A percentile compares a stretch with the other conserved stretches of the same genome.
These are phyloP conservation scores for Leucosporidium creatinivorum DNA, from an alignment of 768 basidiomycete species.

Conservation along the genomic window DNA sequence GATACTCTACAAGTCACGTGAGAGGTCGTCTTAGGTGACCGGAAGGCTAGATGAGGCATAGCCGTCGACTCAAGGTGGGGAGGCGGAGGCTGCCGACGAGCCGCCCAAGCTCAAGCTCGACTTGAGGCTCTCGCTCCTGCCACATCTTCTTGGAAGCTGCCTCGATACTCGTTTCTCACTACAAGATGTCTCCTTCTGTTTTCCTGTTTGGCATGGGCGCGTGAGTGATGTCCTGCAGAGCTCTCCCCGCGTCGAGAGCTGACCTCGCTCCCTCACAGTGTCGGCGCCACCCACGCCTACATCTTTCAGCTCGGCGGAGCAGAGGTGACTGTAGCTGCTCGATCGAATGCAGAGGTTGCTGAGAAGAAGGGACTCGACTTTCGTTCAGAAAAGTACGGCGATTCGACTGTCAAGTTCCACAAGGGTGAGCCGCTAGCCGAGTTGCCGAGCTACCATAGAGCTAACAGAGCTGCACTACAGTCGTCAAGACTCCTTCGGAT, in stretches of 20 bases:
- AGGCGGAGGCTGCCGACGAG: too few relatives aligned
- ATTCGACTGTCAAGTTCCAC: conserved; percentile 16
- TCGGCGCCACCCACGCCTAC: conserved; percentile 24
- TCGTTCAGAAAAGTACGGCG: conserved; percentile 22
- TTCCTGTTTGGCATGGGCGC: not conserved
- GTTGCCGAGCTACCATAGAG: not conserved
- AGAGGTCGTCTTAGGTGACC: too few relatives aligned
- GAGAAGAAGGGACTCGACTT: conserved; percentile 14
- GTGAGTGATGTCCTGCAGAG: not conserved
- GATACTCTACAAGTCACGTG: too few relatives aligned
- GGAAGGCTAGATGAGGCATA: too few relatives aligned
- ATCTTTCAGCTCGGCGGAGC: conserved; percentile 9
- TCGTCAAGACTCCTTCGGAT: not conserved
- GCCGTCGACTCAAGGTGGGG: too few relatives aligned
- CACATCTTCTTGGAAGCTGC: not conserved
- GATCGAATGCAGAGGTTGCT: not conserved
- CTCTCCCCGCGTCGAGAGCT: not conserved
- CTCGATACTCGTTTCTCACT: not conserved
- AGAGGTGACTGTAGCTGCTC: conserved; percentile 16
- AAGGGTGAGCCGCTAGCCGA: not conserved
- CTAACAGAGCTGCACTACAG: not conserved
- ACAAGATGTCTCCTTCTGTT: not conserved
- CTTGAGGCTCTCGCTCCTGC: too few relatives aligned
- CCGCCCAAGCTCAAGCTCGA: too few relatives aligned
- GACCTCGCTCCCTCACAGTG: not conserved